phyloP scores from a whole-genome alignment of 805 yeast genomes.

The Ogataea henricii region DNA sequence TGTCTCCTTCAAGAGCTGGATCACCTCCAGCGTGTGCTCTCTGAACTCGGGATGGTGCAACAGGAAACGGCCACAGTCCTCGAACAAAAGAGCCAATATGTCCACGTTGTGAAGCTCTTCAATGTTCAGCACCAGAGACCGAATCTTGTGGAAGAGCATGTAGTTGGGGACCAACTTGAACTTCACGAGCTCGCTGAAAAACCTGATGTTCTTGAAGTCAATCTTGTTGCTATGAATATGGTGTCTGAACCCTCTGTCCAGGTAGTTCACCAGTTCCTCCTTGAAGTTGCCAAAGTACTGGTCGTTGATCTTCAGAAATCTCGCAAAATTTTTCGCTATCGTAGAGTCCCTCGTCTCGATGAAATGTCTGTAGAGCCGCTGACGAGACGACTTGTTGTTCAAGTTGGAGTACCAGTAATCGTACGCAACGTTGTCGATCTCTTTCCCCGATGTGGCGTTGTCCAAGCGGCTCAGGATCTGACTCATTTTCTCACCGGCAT shows the following conservation, averaged over 20 bases:
- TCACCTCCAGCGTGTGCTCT: conserved; percentile 62
- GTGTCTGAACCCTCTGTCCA: conserved; percentile 62
- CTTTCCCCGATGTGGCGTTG: conserved; percentile 46
- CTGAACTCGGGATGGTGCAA: conserved; percentile 57
- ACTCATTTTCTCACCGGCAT: conserved; percentile 19
- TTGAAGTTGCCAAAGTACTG: conserved; percentile 50
- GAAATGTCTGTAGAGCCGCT: conserved; percentile 59
- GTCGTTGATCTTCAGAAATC: conserved; percentile 68
- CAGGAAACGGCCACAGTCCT: conserved; percentile 69
- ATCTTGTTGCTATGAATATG: conserved; percentile 56
- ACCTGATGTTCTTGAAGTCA: conserved; percentile 57
- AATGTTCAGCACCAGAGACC: conserved; percentile 54
- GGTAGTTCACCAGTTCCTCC: conserved; percentile 50
- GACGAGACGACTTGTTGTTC: conserved; percentile 72
- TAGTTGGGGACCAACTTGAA: conserved; percentile 74
- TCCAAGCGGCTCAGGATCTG: conserved; percentile 24
- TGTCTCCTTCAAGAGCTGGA: conserved; percentile 53
- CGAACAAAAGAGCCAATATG: conserved; percentile 67
- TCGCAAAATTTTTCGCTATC: conserved; percentile 52
- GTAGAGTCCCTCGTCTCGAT: conserved; percentile 48
- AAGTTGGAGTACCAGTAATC: conserved; percentile 52
- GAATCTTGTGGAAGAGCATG: conserved; percentile 70
- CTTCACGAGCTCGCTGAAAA: conserved; percentile 74
- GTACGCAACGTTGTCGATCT: conserved; percentile 48
- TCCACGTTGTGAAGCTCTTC: conserved; percentile 64